Evolutionary conservation across 805 yeast genomes (phyloP), one percentile per base, ranked within the genome.

Genomic region (Saturnispora sanitii): DNA sequence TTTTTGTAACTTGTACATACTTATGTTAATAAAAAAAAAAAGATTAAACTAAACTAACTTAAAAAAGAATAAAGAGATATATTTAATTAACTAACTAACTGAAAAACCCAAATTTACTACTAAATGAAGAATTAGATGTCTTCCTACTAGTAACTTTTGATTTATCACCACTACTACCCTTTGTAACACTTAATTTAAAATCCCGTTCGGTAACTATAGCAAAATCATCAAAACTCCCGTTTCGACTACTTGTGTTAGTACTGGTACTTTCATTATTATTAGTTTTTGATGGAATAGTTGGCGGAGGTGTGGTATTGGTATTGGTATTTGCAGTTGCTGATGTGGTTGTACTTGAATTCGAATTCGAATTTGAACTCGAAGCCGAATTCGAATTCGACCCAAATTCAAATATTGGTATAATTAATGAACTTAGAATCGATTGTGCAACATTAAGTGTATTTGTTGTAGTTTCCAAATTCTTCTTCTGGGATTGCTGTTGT

Each of bases 141-240:
- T 39, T 39, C 21, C 38, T 17, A 11, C 33, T 33, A n/a, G n/a
- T 18, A 13, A 15, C 9, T 13, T 31, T 26, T 23, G 13, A 15
- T 12, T 23, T 29, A 20, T 35, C 30, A 18, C 21, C 17, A 23
- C n/a, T 25, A 23, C 21, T 21, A 35, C n/a, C 28, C 32, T 21
- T n/a, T n/a, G n/a, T 18, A 13, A 15, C 9, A 11, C 29, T 26
- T 23, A 13, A 15, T 12, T 40, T 42, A 22, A 53, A 34, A 34
- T 55, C 64, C 17, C 53, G 58, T 35, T 53, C 53, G 29, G 65
- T 71, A 33, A 73, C 71, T 21, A 73, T 55, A 42, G 71, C 77
- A 55, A 64, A 72, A 27, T 67, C 78, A 25, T 56, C 65, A 27
- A 40, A 37, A 36, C 41, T 45, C 2, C 43, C 43, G n/a, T n/a